Conservation (phyloP, 352 stramenopile species). For the Pythium aristosporum region DNA sequence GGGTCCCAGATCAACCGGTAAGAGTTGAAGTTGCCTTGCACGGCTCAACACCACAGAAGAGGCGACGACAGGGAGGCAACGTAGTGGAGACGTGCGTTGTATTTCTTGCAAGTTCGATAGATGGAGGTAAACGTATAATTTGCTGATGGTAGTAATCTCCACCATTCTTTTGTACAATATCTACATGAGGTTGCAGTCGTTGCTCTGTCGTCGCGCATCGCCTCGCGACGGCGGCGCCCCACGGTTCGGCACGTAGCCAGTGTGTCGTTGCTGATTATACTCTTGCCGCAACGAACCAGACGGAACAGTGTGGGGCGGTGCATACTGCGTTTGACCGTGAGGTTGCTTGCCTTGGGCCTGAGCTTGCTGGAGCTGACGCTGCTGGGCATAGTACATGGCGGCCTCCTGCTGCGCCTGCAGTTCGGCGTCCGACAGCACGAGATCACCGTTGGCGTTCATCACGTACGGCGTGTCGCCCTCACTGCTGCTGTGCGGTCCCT, state of each 20-base stretch:
- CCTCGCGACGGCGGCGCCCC: conserved; percentile 4
- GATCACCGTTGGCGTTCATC: conserved; percentile 46
- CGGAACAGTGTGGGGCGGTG: not conserved
- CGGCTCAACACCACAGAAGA: too few relatives aligned
- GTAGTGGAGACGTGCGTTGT: too few relatives aligned
- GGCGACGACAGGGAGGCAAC: too few relatives aligned
- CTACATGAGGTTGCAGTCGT: conserved; percentile 58
- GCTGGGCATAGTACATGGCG: conserved; percentile 63
- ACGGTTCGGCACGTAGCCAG: conserved; percentile 26
- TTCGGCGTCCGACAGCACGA: conserved; percentile 62
- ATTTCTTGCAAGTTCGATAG: too few relatives aligned
- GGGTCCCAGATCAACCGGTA: too few relatives aligned
- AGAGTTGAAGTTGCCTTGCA: too few relatives aligned
- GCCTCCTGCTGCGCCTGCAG: conserved; percentile 65
- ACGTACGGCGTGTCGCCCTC: conserved; percentile 40
- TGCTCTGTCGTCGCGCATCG: conserved; percentile 20
- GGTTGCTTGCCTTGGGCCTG: conserved; percentile 1
- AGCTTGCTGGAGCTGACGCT: conserved; percentile 39
- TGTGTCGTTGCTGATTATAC: conserved; percentile 54
- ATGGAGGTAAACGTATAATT: too few relatives aligned
- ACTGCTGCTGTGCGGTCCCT: conserved; percentile 26
- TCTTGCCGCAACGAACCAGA: conserved; percentile 13
- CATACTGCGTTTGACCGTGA: not conserved
- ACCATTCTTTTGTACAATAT: not conserved
- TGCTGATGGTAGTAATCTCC: too few relatives aligned